A percentile compares a stretch with the other conserved stretches of the same genome.
These are phyloP conservation scores for Calocera cornea DNA, from an alignment of 768 basidiomycete species.

Conservation along the genomic window DNA sequence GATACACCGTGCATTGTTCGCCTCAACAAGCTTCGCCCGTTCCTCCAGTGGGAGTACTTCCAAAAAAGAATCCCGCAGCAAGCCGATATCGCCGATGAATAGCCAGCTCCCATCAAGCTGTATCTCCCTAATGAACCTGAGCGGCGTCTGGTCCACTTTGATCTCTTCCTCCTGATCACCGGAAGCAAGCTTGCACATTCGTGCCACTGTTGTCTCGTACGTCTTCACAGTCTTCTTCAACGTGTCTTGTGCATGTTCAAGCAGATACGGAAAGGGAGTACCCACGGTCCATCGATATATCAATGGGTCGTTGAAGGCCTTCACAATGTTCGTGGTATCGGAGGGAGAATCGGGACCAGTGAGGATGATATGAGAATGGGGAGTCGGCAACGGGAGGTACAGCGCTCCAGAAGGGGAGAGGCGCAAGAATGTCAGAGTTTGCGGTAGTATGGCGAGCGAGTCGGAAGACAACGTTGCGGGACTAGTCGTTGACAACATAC, in stretches of 20 bases:
- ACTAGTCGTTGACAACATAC: too few relatives aligned
- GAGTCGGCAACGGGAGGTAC: conserved; percentile 40
- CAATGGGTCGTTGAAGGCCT: conserved; percentile 36
- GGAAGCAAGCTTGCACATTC: not conserved
- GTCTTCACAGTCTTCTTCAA: not conserved
- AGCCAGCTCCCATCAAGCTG: not conserved
- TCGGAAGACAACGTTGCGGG: not conserved
- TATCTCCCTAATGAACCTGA: not conserved
- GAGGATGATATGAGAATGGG: conserved; percentile 41
- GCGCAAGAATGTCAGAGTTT: not conserved
- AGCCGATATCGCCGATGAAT: not conserved
- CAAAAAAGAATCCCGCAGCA: not conserved
- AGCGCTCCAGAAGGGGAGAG: conserved; percentile 25
- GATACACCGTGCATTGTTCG: conserved; percentile 30
- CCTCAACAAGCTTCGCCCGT: conserved; percentile 16
- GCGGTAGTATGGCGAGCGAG: not conserved
- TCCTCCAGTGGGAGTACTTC: not conserved
- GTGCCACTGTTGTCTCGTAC: not conserved
- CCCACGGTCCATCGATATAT: conserved; percentile 35
- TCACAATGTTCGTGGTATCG: conserved; percentile 29
- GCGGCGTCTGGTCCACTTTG: not conserved
- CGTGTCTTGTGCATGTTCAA: conserved; percentile 24
- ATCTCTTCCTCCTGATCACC: not conserved
- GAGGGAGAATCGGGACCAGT: conserved; percentile 34
- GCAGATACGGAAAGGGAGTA: conserved; percentile 42